Evolutionary conservation across 441 rosid genomes (phyloP).

Genomic region (Theobroma grandiflorum): DNA sequence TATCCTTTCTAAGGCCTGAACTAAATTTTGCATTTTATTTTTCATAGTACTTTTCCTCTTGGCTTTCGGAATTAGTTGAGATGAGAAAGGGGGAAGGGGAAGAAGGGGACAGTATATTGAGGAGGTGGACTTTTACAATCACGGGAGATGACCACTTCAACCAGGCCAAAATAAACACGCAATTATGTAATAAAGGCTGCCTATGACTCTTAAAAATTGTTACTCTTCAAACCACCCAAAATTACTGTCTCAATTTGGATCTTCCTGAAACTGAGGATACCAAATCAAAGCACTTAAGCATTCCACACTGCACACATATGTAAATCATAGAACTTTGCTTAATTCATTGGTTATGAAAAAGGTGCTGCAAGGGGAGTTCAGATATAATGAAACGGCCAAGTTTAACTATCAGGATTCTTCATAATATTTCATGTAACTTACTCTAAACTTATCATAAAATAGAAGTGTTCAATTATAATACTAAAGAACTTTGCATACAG

Average conservation of each 20-base stretch:
- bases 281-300: constrained; percentile 11
- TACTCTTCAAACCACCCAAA: constrained; percentile 5
- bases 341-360: neutral
- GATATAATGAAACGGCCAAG: neutral
- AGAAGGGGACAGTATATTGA: neutral
- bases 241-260: neutral
- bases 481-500: neutral
- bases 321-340: neutral
- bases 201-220: neutral
- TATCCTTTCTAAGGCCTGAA: constrained; percentile 12
- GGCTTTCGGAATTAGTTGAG: neutral
- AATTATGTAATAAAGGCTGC: neutral
- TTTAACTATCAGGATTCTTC: neutral
- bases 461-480: neutral
- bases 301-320: neutral
- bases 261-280: neutral
- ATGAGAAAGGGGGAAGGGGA: neutral
- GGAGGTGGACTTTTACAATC: neutral
- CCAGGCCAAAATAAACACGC: neutral
- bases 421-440: constrained; percentile 6
- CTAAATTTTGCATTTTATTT: neutral
- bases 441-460: neutral
- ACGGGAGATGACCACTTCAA: neutral
- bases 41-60: constrained; percentile 1
- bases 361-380: neutral